Percentiles rank a stretch among this genome's conserved stretches.
These are phyloP conservation scores for Talaromyces sp. DNA, from an alignment of 2,329 filamentous ascomycete species.

Conservation along the genomic window DNA sequence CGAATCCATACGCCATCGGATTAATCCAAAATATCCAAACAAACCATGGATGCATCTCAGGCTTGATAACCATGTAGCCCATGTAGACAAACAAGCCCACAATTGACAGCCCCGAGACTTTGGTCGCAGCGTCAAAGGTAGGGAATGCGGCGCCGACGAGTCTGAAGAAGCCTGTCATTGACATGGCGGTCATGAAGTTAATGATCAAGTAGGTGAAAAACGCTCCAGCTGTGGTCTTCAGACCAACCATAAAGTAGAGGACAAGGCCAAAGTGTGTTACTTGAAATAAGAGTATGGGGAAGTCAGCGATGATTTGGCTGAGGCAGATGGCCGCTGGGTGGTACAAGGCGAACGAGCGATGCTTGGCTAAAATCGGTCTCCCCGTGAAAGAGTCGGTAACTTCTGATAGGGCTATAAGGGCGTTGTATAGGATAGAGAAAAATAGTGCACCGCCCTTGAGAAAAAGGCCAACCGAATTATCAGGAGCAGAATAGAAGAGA, in stretches of 20 bases:
- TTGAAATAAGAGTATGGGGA: conserved; percentile 75
- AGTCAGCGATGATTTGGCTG: conserved; percentile 77
- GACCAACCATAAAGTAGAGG: conserved; percentile 82
- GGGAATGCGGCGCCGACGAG: conserved; percentile 70
- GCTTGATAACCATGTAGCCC: conserved; percentile 41
- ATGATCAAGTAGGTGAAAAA: conserved; percentile 87
- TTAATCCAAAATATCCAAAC: conserved; percentile 53
- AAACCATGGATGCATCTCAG: conserved; percentile 72
- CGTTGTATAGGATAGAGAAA: conserved; percentile 83
- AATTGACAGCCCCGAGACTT: conserved; percentile 50
- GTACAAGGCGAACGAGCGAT: conserved; percentile 84
- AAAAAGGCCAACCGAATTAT: conserved; percentile 69
- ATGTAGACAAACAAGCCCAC: conserved; percentile 45
- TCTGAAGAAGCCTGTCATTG: conserved; percentile 84
- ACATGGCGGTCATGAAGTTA: conserved; percentile 66
- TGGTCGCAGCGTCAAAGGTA: conserved; percentile 57
- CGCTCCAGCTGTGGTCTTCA: conserved; percentile 66
- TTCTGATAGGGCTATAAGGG: conserved; percentile 74
- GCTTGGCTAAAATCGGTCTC: conserved; percentile 88
- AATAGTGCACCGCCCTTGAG: conserved; percentile 75
- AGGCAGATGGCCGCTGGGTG: conserved; percentile 84
- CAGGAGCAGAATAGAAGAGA: conserved; percentile 72
- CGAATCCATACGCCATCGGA: conserved; percentile 35
- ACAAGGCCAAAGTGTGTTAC: conserved; percentile 70
- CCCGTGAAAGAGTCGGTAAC: conserved; percentile 83